These are phyloP conservation scores for Acer negundo DNA, from an alignment of 345 rosid genomes.

Conservation along the genomic window DNA sequence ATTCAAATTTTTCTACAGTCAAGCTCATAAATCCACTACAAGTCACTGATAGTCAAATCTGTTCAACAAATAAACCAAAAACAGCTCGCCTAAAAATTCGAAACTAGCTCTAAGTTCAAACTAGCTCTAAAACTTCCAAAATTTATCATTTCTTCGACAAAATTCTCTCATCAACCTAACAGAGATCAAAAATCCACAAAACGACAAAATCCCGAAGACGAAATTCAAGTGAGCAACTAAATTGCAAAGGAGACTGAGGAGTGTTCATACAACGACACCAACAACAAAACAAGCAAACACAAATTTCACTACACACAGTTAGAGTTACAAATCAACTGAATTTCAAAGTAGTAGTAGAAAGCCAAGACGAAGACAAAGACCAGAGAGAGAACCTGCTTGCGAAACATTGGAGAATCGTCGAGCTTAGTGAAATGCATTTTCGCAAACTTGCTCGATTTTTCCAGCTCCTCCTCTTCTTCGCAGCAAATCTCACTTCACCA, in stretches of 20 bases:
- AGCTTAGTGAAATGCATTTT: constrained; percentile 97
- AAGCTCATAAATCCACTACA: not conserved
- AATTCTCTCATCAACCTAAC: constrained; percentile 15
- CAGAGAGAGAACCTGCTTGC: constrained; percentile 76
- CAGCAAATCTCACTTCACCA: constrained; percentile 41
- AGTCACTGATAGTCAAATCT: not conserved
- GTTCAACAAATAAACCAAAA: constrained; percentile 9
- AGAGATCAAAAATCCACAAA: constrained; percentile 4
- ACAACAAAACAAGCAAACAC: constrained; percentile 4
- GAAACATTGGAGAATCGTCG: constrained; percentile 99
- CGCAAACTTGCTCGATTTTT: constrained; percentile 18
- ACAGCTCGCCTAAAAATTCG: not conserved
- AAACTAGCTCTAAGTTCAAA: not conserved
- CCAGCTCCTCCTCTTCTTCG: constrained; percentile 27
- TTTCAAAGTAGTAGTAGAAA: not conserved
- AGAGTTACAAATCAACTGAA: not conserved
- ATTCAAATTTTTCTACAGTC: not conserved
- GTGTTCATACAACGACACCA: too few relatives aligned
- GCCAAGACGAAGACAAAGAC: not conserved
- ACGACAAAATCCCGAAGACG: not conserved
- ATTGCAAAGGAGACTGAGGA: not conserved
- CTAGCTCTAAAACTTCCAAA: constrained; percentile 13
- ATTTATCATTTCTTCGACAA: constrained; percentile 2
- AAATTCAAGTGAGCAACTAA: not conserved
- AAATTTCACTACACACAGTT: constrained; percentile 1